Base-by-base conservation (phyloP, 495 filamentous ascomycete genomes). In the Talaromyces wortmannii region DNA sequence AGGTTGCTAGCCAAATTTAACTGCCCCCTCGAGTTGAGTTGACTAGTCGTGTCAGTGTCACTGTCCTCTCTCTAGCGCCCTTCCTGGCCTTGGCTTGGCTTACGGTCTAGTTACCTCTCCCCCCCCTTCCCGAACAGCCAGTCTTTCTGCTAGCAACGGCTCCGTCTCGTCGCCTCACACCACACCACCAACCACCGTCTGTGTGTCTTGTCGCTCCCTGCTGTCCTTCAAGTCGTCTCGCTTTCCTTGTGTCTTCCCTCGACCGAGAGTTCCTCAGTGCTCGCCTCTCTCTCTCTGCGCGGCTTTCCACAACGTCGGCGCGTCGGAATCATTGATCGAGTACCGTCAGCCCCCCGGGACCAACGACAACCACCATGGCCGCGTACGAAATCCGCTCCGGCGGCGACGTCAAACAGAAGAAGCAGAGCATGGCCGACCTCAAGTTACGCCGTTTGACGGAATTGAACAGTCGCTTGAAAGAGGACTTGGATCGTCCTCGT, bases 351-450 rank as follows among this genome's bases (percentile, higher is more conserved):
- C 40, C 45, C 45, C 48, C 23, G 12, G 7, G 16, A 50, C 17
- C 11, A 50, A 18, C 10, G 55, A 58, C 53, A 44, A 47, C 55
- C 62, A 79, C 67, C 50, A 78, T 79, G 70, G 63, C 77, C 51
- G 60, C 74, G 47, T 83, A 81, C 67, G 79, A 81, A 67, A 72
- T 83, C 59, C 77, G 79, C 66, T 72, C 79, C 10, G 79, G 78
- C 31, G 79, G 78, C 53, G 78, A 81, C 68, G 87, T 92, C 66
- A 94, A 87, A 81, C 95, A 91, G 77, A 97, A 95, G 82, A 97
- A 96, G 80, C 95, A 98, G 73, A 95, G 90, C 71, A 96, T 97
- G 84, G 95, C 94, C 49, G 94, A 97, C 73, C 83, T 97, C 54
- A 98, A 97, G 78, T 83, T 97, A 61, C 88, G 94, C 59, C 88